A percentile compares a stretch with the other conserved stretches of the same genome.
phyloP scores from a whole-genome alignment of 495 filamentous ascomycete genomes.

The Ramalina intermedia region DNA sequence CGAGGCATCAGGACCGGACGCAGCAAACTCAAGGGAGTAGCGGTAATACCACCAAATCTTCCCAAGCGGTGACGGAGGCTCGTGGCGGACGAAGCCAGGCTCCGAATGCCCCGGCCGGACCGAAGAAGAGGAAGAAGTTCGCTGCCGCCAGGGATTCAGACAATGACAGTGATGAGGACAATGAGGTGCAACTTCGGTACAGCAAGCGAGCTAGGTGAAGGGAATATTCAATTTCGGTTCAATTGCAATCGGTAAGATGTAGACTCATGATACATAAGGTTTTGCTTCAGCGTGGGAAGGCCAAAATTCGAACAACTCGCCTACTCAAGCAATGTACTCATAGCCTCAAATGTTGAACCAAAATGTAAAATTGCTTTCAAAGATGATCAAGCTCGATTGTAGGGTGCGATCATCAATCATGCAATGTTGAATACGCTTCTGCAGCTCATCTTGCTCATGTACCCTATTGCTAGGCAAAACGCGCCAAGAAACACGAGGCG shows the following conservation, averaged over 20 bases:
- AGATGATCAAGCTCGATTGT: no score
- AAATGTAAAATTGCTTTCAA: no score
- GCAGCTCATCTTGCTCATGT: no score
- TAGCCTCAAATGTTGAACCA: no score
- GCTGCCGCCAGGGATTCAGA: conserved; percentile 17
- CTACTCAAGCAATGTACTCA: no score
- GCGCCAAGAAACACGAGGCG: no score
- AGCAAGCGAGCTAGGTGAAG: conserved; percentile 8
- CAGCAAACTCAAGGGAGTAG: conserved; percentile 17
- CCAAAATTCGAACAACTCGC: no score
- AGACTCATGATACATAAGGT: neutral
- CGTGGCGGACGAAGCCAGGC: conserved; percentile 16
- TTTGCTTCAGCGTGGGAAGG: no score
- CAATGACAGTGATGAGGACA: conserved; percentile 31
- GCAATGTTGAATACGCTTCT: no score
- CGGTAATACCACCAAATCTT: conserved; percentile 11
- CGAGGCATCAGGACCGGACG: conserved; percentile 23
- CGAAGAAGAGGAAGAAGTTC: conserved; percentile 30
- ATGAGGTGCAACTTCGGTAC: conserved; percentile 38
- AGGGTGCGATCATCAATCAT: no score
- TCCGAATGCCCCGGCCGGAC: conserved; percentile 18
- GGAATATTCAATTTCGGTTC: no score
- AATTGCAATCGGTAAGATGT: neutral
- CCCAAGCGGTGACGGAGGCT: conserved; percentile 20
- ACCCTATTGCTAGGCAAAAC: no score